Percentiles rank a stretch among this genome's conserved stretches.
Conservation (phyloP, 208 protist species). For the Leishmania gerbilli region DNA sequence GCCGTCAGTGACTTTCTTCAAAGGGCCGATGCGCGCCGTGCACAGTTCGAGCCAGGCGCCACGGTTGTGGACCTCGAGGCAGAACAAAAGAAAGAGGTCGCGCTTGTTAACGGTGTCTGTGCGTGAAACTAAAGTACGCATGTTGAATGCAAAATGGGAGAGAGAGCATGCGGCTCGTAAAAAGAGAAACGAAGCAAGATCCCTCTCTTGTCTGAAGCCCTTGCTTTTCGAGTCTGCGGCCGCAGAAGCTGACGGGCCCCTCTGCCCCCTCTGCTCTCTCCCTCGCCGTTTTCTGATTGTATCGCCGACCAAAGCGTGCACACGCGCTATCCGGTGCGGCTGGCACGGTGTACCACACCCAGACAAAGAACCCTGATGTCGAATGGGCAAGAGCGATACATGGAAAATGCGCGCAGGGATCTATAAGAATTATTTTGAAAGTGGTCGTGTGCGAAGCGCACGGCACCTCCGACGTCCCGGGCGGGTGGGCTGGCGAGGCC, state of each 20-base stretch:
- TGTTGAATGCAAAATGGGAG: background rate
- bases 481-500: background rate
- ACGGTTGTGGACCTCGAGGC: slow-evolving; percentile 16
- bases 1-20: slow-evolving; percentile 55
- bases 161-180: background rate
- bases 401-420: background rate
- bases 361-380: background rate
- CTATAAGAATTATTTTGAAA: background rate
- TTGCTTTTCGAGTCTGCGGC: background rate
- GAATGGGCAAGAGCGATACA: background rate
- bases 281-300: background rate
- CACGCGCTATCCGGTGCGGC: background rate
- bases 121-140: background rate
- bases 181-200: no score
- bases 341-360: background rate
- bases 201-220: background rate
- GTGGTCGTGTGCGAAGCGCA: background rate
- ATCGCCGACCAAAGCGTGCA: background rate
- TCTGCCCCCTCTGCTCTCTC: background rate
- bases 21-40: slow-evolving; percentile 23
- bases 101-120: slow-evolving; percentile 26
- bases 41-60: slow-evolving; percentile 24
- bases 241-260: background rate
- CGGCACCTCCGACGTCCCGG: background rate
- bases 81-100: slow-evolving; percentile 33